Base-by-base conservation (phyloP, 805 yeast genomes). In the Wickerhamomyces silvicola region DNA sequence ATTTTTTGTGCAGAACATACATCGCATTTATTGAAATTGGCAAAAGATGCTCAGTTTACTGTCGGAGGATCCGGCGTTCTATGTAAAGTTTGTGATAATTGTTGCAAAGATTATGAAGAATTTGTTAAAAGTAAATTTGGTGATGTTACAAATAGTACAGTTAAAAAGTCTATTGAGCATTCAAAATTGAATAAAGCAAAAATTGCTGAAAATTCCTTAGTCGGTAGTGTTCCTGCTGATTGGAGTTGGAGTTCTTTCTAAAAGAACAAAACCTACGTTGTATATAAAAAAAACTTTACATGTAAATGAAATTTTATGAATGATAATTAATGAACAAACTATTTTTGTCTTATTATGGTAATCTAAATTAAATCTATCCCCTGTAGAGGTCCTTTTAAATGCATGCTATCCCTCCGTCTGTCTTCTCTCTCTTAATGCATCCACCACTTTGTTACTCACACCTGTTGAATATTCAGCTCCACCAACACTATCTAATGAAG, bases 181-280 rank as follows among this genome's bases (percentile, higher is more conserved):
- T n/a, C n/a, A n/a, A n/a, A n/a, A n/a, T n/a, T n/a, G 13, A 28
- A 22, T 9, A 18, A 32, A 16, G n/a, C 39, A 35, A 41, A 41
- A 49, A 42, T 40, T 41, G 34, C 47, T 31, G 56, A 53, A 11
- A 50, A 56, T 33, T 42, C n/a, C n/a, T n/a, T 52, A n/a, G 66
- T 57, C 1, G 73, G 71, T 2, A 60, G 62, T 25, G 75, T 79
- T 8, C 86, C 86, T 10, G 84, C 80, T 12, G 82, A 80, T 51
- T 80, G 87, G 87, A 75, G 74, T 46, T 80, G 88, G 88, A 75
- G 82, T 39, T 78, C 85, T 13, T 79, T 79, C 45, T 79, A 59
- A 48, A 23, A 28, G 28, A 28, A n/a, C n/a, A n/a, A n/a, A n/a
- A n/a, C n/a, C n/a, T n/a, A n/a, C n/a, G n/a, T n/a, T n/a, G n/a